phyloP scores from a whole-genome alignment of 306 rosid species.

The Canavalia ensiformis region DNA sequence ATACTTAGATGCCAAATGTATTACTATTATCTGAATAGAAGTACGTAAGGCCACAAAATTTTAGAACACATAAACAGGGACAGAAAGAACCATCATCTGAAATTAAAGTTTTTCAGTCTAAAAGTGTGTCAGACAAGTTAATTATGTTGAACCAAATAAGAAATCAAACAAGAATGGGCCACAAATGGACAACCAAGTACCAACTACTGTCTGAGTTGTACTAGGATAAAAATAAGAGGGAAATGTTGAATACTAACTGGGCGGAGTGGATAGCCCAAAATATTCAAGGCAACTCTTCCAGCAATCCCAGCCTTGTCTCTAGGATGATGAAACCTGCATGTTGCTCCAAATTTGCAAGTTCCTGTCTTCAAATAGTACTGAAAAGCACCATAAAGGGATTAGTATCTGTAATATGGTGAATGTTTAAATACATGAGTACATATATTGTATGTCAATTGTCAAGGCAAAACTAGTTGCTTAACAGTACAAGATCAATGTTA shows the following conservation, averaged over 20 bases:
- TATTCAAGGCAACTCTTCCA: conserved; percentile 93
- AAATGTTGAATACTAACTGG: conserved; percentile 68
- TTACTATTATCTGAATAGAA: neutral
- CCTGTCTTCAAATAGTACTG: conserved; percentile 97
- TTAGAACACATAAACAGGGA: conserved; percentile 24
- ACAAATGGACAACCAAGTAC: conserved; percentile 36
- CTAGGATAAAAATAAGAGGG: conserved; percentile 43
- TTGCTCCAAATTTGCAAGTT: conserved; percentile 98
- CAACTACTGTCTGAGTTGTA: conserved; percentile 7
- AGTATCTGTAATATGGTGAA: conserved; percentile 36
- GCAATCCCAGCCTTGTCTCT: conserved; percentile 95
- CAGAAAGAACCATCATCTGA: conserved; percentile 2
- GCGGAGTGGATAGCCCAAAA: conserved; percentile 95
- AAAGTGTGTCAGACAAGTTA: conserved; percentile 21
- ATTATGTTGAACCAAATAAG: conserved; percentile 31
- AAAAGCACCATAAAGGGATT: conserved; percentile 50
- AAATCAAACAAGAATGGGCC: conserved; percentile 40
- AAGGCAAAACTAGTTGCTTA: conserved; percentile 16
- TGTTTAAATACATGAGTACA: conserved; percentile 21
- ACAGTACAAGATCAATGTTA: conserved; percentile 7
- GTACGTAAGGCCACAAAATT: conserved; percentile 42
- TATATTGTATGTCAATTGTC: neutral
- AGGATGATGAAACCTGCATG: conserved; percentile 98
- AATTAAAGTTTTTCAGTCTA: conserved; percentile 23
- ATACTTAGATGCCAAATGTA: neutral